Evolutionary conservation across 257 asterid species (phyloP), one percentile per base, ranked within the genome.

Genomic region (Cinchona pubescens): DNA sequence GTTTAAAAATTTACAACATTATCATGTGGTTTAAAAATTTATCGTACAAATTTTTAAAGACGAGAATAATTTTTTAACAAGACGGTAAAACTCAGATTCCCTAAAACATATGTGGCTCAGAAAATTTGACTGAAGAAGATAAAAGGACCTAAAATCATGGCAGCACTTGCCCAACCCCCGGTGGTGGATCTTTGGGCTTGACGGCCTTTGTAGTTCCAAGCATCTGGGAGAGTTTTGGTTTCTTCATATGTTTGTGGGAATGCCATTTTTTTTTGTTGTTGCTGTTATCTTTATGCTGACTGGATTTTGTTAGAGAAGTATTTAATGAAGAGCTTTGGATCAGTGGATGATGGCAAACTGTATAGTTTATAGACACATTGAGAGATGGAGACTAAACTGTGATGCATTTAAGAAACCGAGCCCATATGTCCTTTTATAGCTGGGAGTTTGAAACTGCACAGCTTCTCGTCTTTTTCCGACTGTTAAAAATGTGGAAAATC

Each of bases 181-280:
- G 96, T 84, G 69, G 85, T 72, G 83, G 97, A 88, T 51, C 72
- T 77, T 63, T 83, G 19, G 79, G 96, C 92, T 42, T 86, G 83
- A 56, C 88, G 87, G 81, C 97, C 96, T 73, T 89, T 90, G 88
- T 79, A 92, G 82, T 92, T 94, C 94, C 90, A 90, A 55, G 96
- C 96, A 75, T 92, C 97, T 3, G 82, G 84, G 74, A 92, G 83
- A 3, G 88, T 85, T 53, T 86, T 83, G 2, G 86, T 88, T 38
- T 86, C 96, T 40, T 81, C 79, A 73, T 85, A 79, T 0, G 90
- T 89, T 61, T 85, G 84, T 3, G 96, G 96, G 11, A 88, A 89
- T 27, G 84, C 88, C 96, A 91, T 91, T 21, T 40, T 43, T n/a
- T 5, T 14, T 45, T 23, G 1, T 11, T 30, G n/a, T n/a, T 45